Conservation (phyloP, 225 moss, liverwort and hornwort genomes). For the Physcomitrellopsis africana region DNA sequence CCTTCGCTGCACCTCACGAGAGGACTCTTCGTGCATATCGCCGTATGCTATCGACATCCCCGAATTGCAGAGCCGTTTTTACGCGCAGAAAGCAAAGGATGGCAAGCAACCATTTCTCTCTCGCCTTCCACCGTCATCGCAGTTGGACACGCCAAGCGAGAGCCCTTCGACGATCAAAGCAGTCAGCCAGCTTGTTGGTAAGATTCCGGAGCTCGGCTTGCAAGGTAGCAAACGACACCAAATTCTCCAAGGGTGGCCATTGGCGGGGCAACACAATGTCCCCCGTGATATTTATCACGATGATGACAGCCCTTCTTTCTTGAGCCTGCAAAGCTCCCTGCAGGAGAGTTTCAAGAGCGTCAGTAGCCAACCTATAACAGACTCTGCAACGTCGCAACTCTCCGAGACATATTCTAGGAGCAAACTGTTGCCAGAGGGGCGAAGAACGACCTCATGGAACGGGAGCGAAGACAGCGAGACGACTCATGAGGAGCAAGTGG, state of each 20-base stretch:
- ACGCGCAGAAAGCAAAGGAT: conserved; percentile 14
- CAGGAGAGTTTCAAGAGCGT: conserved; percentile 29
- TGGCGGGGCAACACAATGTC: conserved; percentile 45
- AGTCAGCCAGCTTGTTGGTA: neutral
- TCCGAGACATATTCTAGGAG: conserved; percentile 27
- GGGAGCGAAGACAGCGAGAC: conserved; percentile 47
- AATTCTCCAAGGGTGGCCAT: conserved; percentile 54
- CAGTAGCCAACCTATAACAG: conserved; percentile 29
- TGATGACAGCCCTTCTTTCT: conserved; percentile 3
- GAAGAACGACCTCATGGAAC: conserved; percentile 45
- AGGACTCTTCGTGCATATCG: conserved; percentile 30
- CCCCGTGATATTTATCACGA: conserved; percentile 37
- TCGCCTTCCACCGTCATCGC: conserved; percentile 27
- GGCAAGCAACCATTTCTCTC: conserved; percentile 30
- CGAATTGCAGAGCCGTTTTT: conserved; percentile 6
- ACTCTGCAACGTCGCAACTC: conserved; percentile 35
- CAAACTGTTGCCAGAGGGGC: conserved; percentile 33
- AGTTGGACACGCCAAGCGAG: neutral
- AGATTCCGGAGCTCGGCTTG: conserved; percentile 47
- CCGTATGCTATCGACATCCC: conserved; percentile 36
- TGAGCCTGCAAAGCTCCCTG: conserved; percentile 17
- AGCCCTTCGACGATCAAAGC: neutral
- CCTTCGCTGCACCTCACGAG: conserved; percentile 37
- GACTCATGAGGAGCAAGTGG: conserved; percentile 22
- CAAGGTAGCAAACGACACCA: conserved; percentile 35